Conservation (phyloP, 2,329 filamentous ascomycete genomes). For the Davidsoniella virescens region DNA sequence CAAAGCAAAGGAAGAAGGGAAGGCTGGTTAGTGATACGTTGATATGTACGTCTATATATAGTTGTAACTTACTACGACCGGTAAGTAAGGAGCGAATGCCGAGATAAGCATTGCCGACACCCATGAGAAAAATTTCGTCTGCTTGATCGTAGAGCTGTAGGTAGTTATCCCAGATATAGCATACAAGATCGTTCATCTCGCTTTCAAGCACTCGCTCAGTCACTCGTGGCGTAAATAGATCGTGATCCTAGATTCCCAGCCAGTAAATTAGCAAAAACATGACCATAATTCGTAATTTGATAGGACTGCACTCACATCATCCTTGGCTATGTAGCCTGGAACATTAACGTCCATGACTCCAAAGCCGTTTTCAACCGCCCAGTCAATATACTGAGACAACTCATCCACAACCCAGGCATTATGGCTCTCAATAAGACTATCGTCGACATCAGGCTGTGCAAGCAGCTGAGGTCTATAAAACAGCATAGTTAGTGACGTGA, state of each 20-base stretch:
- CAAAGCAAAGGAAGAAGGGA: neutral
- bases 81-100: constrained; percentile 70
- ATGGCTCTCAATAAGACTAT: constrained; percentile 60
- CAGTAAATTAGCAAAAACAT: neutral
- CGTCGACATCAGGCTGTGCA: constrained; percentile 50
- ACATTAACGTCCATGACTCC: constrained; percentile 86
- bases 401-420: constrained; percentile 85
- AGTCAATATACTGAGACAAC: constrained; percentile 65
- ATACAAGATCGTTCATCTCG: constrained; percentile 56
- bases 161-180: constrained; percentile 95
- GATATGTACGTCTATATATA: constrained; percentile 3
- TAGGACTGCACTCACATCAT: constrained; percentile 25
- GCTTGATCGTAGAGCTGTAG: constrained; percentile 59
- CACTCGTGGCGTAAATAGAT: constrained; percentile 29
- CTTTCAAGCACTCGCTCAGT: constrained; percentile 35
- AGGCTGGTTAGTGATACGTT: constrained; percentile 11
- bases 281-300: too few relatives aligned
- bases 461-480: constrained; percentile 49
- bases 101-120: constrained; percentile 75
- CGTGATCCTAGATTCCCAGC: constrained; percentile 24
- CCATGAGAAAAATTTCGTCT: constrained; percentile 68
- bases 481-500: neutral
- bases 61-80: constrained; percentile 45
- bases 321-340: constrained; percentile 55
- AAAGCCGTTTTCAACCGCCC: constrained; percentile 62